Percentiles rank a stretch among this genome's conserved stretches.
Evolutionary conservation across 2,329 filamentous ascomycete species (phyloP).

Genomic region (Gnomoniopsis smithogilvyi): DNA sequence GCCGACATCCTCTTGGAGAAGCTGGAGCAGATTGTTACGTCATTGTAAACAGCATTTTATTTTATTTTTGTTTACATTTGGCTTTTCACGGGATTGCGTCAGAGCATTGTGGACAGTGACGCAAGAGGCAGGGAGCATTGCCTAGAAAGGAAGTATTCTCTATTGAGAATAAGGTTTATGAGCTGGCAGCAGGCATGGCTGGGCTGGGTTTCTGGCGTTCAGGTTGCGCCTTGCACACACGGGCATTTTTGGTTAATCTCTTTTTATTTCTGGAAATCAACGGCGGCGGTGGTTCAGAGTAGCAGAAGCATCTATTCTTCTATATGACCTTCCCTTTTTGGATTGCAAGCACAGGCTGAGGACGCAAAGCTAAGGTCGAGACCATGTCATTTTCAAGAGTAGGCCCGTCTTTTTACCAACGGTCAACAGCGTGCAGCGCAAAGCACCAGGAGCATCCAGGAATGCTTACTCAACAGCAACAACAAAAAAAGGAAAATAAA

Average conservation of each 20-base stretch:
- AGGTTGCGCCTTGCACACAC: slow-evolving; percentile 4
- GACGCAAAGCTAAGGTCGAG: too few relatives aligned
- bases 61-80: not conserved
- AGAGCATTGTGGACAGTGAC: not conserved
- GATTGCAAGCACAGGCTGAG: too few relatives aligned
- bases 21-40: slow-evolving; percentile 69
- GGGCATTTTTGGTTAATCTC: not conserved
- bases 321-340: not conserved
- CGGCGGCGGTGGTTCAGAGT: not conserved
- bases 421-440: too few relatives aligned
- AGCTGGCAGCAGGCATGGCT: slow-evolving; percentile 5
- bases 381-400: too few relatives aligned
- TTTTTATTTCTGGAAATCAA: not conserved
- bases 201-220: slow-evolving; percentile 15
- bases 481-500: too few relatives aligned
- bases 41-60: slow-evolving; percentile 21
- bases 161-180: not conserved
- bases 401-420: too few relatives aligned
- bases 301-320: not conserved
- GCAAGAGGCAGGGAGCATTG: not conserved
- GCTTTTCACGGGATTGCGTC: not conserved
- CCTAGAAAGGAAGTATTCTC: not conserved
- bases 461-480: too few relatives aligned
- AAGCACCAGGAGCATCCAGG: too few relatives aligned
- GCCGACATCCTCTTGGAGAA: slow-evolving; percentile 79